Evolutionary conservation across 2,329 filamentous ascomycete genomes (phyloP).

Genomic region (Xylaria sp.): DNA sequence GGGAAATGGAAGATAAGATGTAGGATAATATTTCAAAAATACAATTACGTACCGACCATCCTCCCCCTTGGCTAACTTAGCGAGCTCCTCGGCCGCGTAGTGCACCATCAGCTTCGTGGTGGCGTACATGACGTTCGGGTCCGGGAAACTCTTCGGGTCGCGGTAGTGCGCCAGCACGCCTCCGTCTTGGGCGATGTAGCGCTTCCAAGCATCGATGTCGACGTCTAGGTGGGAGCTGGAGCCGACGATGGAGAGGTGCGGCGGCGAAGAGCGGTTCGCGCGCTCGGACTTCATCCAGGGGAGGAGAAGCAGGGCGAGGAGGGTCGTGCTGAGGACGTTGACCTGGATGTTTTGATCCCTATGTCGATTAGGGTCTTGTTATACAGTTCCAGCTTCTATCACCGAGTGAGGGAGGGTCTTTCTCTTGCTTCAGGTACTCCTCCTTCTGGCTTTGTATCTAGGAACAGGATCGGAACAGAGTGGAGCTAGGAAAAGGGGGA

Average conservation of each 20-base stretch:
- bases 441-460: neutral
- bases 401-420: neutral
- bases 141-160: constrained; percentile 45
- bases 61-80: constrained; percentile 38
- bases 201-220: constrained; percentile 41
- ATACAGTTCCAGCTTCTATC: neutral
- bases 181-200: constrained; percentile 29
- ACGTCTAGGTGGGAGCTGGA: constrained; percentile 40
- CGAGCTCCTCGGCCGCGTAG: constrained; percentile 43
- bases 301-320: constrained; percentile 64
- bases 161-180: constrained; percentile 45
- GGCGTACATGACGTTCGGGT: constrained; percentile 41
- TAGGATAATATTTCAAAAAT: no score
- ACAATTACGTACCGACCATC: constrained; percentile 38
- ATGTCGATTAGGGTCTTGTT: constrained; percentile 40
- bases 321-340: constrained; percentile 66
- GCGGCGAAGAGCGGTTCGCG: constrained; percentile 39
- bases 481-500: neutral
- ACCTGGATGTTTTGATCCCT: constrained; percentile 65
- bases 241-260: constrained; percentile 44
- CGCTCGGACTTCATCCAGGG: constrained; percentile 54
- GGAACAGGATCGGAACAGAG: neutral
- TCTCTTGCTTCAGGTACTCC: neutral
- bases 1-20: neutral
- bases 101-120: constrained; percentile 45